Base-by-base conservation (phyloP, 805 yeast genomes). In the Nakazawaea wyomingensis region DNA sequence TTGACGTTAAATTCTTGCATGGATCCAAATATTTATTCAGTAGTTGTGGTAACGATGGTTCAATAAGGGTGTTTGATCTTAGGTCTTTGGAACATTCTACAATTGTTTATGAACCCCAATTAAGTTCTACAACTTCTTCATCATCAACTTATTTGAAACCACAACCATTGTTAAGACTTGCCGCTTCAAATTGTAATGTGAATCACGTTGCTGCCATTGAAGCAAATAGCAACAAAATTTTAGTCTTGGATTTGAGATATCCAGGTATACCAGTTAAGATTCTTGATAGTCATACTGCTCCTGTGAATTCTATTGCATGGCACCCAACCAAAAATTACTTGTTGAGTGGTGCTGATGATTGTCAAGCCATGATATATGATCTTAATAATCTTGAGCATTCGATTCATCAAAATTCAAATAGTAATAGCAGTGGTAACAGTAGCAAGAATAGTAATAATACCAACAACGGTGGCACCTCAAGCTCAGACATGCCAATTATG, bases 1-100 rank as follows among this genome's bases (percentile, higher is more conserved):
- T 78, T 59, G 99, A 93, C 59, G 98, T 90, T 24, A 77, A 85
- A 49, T 93, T 89, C 59, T 65, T 90, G 39, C 78, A 83, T 39
- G 80, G 81, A 14, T 77, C 85, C 28, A 78, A 83, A 35, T 74
- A 84, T 55, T 73, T 90, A 21, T 93, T 93, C 63, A 86, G 96
- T 37, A 83, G 93, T 43, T 96, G 91, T 43, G 96, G 97, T 2
- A 90, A 89, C 41, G 99, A 93, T 63, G 99, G 99, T 0, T 83
- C 95, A 14, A 86, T 90, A 58, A 71, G 99, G 34, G 85, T 93
- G 6, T 93, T 93, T 61, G 99, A 93, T 57, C 69, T 93, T 47
- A 66, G 99, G 44, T 73, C 90, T 7, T 66, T 91, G 39, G 97
- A 93, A 47, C 98, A 90, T 60, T 85, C 96, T 14, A 91, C 99